A percentile compares a stretch with the other conserved stretches of the same genome.
These are phyloP conservation scores for Sporothrix globosa DNA, from an alignment of 2,329 filamentous ascomycete genomes.

Conservation along the genomic window DNA sequence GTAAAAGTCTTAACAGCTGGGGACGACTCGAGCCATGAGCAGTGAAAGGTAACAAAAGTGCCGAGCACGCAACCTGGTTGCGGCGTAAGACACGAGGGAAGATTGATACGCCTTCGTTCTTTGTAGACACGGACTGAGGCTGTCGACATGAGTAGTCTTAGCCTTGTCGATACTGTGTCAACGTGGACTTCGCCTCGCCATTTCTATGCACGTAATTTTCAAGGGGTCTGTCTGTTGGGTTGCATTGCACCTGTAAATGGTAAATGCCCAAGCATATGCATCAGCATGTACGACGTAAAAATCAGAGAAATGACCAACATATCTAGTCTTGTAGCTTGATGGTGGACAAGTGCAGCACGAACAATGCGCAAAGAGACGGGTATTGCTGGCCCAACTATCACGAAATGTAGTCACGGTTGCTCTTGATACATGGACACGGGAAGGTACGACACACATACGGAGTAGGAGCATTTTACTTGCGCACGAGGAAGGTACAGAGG, in stretches of 20 bases:
- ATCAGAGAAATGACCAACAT: conserved; percentile 16
- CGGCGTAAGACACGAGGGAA: background rate
- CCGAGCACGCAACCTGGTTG: conserved; percentile 18
- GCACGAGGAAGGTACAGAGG: background rate
- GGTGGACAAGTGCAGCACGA: too few species aligned
- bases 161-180: conserved; percentile 7
- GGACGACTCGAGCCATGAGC: background rate
- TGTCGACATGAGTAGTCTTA: background rate
- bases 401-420: background rate
- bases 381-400: background rate
- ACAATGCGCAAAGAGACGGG: too few species aligned
- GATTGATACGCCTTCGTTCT: conserved; percentile 14
- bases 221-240: background rate
- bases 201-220: conserved; percentile 23
- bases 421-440: background rate
- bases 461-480: background rate
- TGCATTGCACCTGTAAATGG: conserved; percentile 20
- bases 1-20: background rate
- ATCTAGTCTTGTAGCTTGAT: background rate
- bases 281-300: background rate
- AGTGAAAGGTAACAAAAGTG: too few species aligned
- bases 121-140: background rate
- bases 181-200: conserved; percentile 17
- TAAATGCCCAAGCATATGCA: background rate
- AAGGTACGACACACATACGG: background rate